Evolutionary conservation across 352 stramenopile genomes (phyloP), one percentile per base, ranked within the genome.

Genomic region (Saprolegnia parasitica): DNA sequence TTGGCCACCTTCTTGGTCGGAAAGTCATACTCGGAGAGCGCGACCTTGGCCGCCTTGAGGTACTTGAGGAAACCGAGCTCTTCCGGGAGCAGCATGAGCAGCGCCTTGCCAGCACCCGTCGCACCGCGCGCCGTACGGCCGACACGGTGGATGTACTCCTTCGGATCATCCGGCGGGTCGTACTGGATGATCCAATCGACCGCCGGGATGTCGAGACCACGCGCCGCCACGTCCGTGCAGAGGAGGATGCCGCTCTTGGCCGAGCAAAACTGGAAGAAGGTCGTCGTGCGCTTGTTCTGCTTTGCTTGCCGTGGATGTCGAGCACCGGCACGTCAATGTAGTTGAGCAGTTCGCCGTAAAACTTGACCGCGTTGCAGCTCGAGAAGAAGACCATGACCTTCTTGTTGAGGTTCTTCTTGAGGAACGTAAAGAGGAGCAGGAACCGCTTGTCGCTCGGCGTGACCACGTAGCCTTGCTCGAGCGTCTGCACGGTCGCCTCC

Each of bases 401-500:
- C 75, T 99, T 99, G 74, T 99, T 98, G 65, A 97, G 81, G 83
- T 99, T 99, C 81, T 98, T 98, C 76, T 99, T 99, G 29, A 99
- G 77, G 79, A 99, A 99, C 11, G 97, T 99, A 73, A 99, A 99
- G 21, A 99, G 83, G 56, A 99, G 79, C 56, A 99, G 81, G 74
- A 99, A 99, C 39, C 97, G 93, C 81, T 99, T 98, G 70, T 99
- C 95, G 56, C 90, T 98, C 11, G 95, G 90, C 71, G 96, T 98
- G 46, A 98, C 97, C 15, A 99, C 96, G 77, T 99, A 99, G 45
- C 97, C 97, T 76, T 99, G 96, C 74, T 99, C 96, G 50, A 99
- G 77, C 29, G 92, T 96, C 49, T 85, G 86, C 10, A 98, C 91
- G 0, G 97, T 99, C 4, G 96, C 56, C 21, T 87, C 93, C 55